Base-by-base conservation (phyloP, 2,329 filamentous ascomycete species). In the Phialemoniopsis sp. region DNA sequence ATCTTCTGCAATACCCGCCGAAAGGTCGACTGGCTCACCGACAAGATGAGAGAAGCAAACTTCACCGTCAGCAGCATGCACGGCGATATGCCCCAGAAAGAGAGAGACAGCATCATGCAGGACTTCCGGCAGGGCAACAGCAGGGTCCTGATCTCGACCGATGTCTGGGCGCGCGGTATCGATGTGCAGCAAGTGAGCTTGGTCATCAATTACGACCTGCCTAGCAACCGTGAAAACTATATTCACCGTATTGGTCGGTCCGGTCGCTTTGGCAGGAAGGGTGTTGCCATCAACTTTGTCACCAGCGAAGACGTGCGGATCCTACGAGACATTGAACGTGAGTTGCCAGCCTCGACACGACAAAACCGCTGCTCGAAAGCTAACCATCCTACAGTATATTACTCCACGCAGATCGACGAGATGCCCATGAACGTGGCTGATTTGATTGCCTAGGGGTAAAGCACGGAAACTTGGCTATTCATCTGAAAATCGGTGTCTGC, bases 41-140 rank as follows among this genome's bases (percentile, higher is more conserved):
- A 98, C 70, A 98, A 98, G 76, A 95, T 98, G 88, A 87, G 89
- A 48, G 93, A 96, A 63, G 89, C 89, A 55, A 96, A 98, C 70
- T 98, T 98, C 64, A 98, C 93, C 0, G 93, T 98, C 50, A 94
- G 87, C 54, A 91, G 87, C 54, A 98, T 98, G 93, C 93, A 98
- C 61, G 93, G 93, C 51, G 93, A 98, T 57, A 98, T 98, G 93
- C 89, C 90, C 17, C 93, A 98, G 64, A 93, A 93, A 68, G 90
- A 97, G 66, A 85, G 93, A 54, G 93, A 98, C 69, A 91, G 87
- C 66, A 98, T 98, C 59, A 98, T 98, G 93, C 88, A 95, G 62
- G 93, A 98, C 58, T 98, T 98, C 72, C 80, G 93, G 50, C 90
- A 95, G 66, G 93, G 91, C 47, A 95, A 95, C 67, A 95, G 88